These are phyloP conservation scores for Colletotrichum aenigma DNA, from an alignment of 2,329 filamentous ascomycete genomes.

Conservation along the genomic window DNA sequence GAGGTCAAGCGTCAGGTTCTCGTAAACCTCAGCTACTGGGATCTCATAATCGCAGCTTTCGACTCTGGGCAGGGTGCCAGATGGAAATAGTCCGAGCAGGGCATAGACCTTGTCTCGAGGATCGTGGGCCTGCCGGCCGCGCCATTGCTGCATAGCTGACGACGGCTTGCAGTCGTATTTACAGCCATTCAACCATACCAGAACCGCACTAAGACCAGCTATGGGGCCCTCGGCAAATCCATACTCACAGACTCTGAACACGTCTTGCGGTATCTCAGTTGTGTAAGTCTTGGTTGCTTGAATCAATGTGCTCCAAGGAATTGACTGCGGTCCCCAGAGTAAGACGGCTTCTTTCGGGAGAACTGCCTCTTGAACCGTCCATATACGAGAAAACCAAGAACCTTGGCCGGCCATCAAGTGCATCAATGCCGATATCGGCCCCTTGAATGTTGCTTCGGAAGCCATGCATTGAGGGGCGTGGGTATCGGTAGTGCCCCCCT, in stretches of 20 bases:
- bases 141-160: neutral
- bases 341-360: neutral
- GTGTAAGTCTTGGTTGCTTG: neutral
- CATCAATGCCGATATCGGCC: neutral
- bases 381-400: neutral
- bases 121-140: neutral
- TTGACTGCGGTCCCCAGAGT: neutral
- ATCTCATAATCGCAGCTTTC: neutral
- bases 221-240: neutral
- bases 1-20: neutral
- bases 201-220: neutral
- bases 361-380: neutral
- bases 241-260: neutral
- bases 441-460: neutral
- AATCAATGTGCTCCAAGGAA: neutral
- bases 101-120: neutral
- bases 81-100: neutral
- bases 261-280: neutral
- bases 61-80: neutral
- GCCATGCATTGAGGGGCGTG: neutral
- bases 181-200: neutral
- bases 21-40: neutral
- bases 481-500: neutral
- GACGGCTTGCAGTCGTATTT: neutral
- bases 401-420: neutral